Evolutionary conservation across 2,329 filamentous ascomycete species (phyloP).

Genomic region (Diaporthe sp.): DNA sequence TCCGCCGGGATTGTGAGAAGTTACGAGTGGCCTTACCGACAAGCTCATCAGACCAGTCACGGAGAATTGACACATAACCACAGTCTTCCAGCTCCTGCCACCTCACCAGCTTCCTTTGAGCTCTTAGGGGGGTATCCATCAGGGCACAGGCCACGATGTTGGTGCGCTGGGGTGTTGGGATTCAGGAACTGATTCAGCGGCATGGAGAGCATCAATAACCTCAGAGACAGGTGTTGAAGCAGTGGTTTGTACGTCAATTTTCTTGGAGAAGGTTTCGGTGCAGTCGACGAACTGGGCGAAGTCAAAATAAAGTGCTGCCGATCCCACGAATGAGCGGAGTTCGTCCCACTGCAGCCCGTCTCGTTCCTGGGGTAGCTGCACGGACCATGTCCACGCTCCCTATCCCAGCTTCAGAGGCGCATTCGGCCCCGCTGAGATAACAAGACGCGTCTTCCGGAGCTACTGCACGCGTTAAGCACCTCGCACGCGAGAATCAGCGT

Average conservation of each 20-base stretch:
- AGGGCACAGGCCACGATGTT: background rate
- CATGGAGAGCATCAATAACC: background rate
- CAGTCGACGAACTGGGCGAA: constrained; percentile 8
- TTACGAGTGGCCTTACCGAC: background rate
- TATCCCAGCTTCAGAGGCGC: constrained; percentile 8
- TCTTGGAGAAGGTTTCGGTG: background rate
- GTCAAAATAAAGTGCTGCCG: constrained; percentile 33
- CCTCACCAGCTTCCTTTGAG: background rate
- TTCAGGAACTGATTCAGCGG: background rate
- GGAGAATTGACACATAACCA: background rate
- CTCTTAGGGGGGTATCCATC: background rate
- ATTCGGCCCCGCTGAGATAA: background rate
- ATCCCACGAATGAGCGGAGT: constrained; percentile 21
- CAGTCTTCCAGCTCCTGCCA: background rate
- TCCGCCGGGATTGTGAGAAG: constrained; percentile 3
- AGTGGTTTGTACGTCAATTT: background rate
- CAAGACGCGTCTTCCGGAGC: constrained; percentile 23
- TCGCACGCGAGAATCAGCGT: background rate
- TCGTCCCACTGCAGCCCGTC: constrained; percentile 19
- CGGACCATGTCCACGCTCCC: background rate
- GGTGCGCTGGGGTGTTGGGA: background rate
- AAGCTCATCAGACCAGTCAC: background rate
- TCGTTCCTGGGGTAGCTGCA: constrained; percentile 4
- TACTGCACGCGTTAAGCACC: constrained; percentile 33
- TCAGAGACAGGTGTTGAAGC: background rate